A percentile compares a stretch with the other conserved stretches of the same genome.
Evolutionary conservation across 163 green algal genomes (phyloP).

Genomic region (Volvox carteri): DNA sequence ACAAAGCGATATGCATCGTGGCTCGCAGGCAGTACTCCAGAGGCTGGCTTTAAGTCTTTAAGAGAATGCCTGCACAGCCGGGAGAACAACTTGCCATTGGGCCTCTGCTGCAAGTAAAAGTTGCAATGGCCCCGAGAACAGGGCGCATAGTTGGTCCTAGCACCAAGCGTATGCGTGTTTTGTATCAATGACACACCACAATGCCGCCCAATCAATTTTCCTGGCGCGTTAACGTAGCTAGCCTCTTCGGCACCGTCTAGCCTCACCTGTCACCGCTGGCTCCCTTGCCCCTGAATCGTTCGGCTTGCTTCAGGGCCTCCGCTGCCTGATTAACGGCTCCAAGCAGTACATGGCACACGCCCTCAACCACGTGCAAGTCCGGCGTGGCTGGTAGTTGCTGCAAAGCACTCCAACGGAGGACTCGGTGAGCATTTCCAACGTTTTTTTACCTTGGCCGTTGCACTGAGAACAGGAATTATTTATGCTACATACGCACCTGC

Average conservation of each 20-base stretch:
- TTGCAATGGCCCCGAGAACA: too few species aligned
- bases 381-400: slow-evolving; percentile 35
- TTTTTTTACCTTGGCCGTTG: too few species aligned
- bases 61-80: not conserved
- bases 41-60: not conserved
- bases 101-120: too few species aligned
- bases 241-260: not conserved
- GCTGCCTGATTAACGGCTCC: slow-evolving; percentile 47
- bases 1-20: slow-evolving; percentile 57
- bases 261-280: not conserved
- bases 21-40: slow-evolving; percentile 20
- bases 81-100: not conserved
- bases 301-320: slow-evolving; percentile 49
- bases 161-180: too few species aligned
- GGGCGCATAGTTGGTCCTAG: too few species aligned
- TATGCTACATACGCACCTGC: slow-evolving; percentile 36
- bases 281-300: slow-evolving; percentile 29
- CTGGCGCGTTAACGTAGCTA: too few species aligned
- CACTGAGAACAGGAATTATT: not conserved
- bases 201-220: too few species aligned
- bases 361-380: slow-evolving; percentile 51
- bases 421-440: not conserved
- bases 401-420: not conserved
- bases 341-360: slow-evolving; percentile 62
- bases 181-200: too few species aligned